A percentile compares a stretch with the other conserved stretches of the same genome.
phyloP scores from a whole-genome alignment of 2,329 filamentous ascomycete genomes.

The Penicillium sumatraense region DNA sequence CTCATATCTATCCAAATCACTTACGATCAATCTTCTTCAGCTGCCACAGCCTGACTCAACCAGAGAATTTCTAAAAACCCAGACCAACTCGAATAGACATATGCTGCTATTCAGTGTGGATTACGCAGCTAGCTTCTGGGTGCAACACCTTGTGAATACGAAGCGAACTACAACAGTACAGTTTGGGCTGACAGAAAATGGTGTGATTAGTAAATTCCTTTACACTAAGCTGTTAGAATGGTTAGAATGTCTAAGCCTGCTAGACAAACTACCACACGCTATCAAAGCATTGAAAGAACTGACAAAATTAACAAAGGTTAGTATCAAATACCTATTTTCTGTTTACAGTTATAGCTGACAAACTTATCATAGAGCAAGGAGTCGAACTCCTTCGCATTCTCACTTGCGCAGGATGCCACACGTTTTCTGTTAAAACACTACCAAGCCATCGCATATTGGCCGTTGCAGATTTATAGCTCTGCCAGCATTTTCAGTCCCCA shows the following conservation, averaged over 20 bases:
- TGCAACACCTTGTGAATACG: constrained; percentile 11
- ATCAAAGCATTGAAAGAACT: constrained; percentile 21
- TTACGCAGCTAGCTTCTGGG: constrained; percentile 33
- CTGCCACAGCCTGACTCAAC: constrained; percentile 24
- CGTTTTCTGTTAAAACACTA: constrained; percentile 17
- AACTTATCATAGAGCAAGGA: constrained; percentile 1
- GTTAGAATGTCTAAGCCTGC: constrained; percentile 34
- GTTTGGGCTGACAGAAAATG: constrained; percentile 7
- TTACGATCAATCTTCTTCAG: constrained; percentile 29
- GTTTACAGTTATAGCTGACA: background rate
- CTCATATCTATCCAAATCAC: constrained; percentile 24
- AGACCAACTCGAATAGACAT: no score
- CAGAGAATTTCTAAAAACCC: background rate
- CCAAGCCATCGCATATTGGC: constrained; percentile 12
- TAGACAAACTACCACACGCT: constrained; percentile 17
- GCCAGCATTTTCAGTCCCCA: constrained; percentile 21
- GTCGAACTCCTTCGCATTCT: background rate
- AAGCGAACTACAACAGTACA: constrained; percentile 1
- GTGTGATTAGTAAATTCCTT: constrained; percentile 22
- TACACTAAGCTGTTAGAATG: constrained; percentile 29
- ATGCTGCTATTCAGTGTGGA: constrained; percentile 4
- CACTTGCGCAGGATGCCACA: constrained; percentile 15
- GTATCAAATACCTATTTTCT: background rate
- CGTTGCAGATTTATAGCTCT: constrained; percentile 21
- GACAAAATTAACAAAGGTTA: constrained; percentile 1